Evolutionary conservation across 345 rosid species (phyloP).

Genomic region (Turnera subulata): DNA sequence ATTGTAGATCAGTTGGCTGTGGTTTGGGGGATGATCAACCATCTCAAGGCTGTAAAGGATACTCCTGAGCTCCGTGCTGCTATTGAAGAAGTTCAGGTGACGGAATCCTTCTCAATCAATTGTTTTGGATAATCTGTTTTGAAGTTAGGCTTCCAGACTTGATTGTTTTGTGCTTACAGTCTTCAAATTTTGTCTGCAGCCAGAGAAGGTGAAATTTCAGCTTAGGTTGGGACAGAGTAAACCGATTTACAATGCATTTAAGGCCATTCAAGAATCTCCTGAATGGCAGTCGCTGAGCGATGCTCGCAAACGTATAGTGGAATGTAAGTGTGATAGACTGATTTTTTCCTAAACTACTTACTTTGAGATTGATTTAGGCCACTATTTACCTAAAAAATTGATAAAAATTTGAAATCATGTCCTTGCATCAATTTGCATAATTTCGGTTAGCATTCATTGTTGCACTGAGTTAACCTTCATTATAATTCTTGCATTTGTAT

Average conservation of each 20-base stretch:
- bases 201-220: constrained; percentile 70
- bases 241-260: constrained; percentile 71
- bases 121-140: no score
- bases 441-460: no score
- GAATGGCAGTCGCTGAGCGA: constrained; percentile 57
- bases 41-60: constrained; percentile 86
- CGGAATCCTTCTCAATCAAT: no score
- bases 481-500: constrained; percentile 12
- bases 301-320: constrained; percentile 71
- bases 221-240: constrained; percentile 77
- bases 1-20: constrained; percentile 57
- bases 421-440: neutral
- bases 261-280: constrained; percentile 62
- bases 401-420: neutral
- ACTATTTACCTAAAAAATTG: neutral
- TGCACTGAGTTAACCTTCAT: no score
- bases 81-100: constrained; percentile 90
- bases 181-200: constrained; percentile 37
- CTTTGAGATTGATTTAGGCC: neutral
- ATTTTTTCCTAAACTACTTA: neutral
- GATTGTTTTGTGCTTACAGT: constrained; percentile 3
- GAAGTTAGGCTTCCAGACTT: neutral
- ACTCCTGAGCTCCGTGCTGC: constrained; percentile 83
- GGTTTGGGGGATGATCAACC: constrained; percentile 76
- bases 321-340: constrained; percentile 38